These are phyloP conservation scores for Magnusiomyces ingens DNA, from an alignment of 1,139 yeast genomes.

Conservation along the genomic window DNA sequence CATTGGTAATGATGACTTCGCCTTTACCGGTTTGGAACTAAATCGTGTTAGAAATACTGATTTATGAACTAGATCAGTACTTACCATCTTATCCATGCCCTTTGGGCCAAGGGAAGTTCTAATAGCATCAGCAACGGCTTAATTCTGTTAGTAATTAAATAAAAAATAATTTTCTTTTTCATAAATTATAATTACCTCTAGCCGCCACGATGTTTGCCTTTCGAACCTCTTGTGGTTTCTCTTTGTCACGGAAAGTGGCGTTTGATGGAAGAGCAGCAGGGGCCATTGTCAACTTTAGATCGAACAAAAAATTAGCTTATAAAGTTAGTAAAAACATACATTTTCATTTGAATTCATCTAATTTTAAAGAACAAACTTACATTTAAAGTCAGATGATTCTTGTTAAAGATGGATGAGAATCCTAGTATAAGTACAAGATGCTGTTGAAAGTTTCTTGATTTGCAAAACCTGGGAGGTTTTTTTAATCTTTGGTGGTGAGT, in stretches of 20 bases:
- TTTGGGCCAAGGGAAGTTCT: conserved; percentile 97
- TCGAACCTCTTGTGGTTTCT: conserved; percentile 96
- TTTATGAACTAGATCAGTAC: neutral
- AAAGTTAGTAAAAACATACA: neutral
- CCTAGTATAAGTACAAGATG: no score
- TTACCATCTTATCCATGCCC: conserved; percentile 95
- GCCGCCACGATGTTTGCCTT: conserved; percentile 91
- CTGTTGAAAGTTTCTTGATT: no score
- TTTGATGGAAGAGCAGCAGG: conserved; percentile 48
- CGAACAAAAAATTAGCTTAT: neutral
- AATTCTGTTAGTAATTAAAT: neutral
- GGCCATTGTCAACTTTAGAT: conserved; percentile 7
- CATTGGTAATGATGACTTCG: conserved; percentile 90
- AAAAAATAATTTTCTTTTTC: neutral
- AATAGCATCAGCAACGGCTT: conserved; percentile 95
- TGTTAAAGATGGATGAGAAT: no score
- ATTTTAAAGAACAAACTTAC: no score
- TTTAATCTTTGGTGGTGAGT: no score
- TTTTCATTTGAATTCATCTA: neutral
- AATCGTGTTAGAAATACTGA: neutral
- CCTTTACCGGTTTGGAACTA: conserved; percentile 60
- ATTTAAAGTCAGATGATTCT: no score
- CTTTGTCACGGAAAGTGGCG: conserved; percentile 88
- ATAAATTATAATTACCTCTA: conserved; percentile 33
- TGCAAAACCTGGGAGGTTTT: no score